Conservation (phyloP, 805 yeast species). For the Kuraishia capsulata region DNA sequence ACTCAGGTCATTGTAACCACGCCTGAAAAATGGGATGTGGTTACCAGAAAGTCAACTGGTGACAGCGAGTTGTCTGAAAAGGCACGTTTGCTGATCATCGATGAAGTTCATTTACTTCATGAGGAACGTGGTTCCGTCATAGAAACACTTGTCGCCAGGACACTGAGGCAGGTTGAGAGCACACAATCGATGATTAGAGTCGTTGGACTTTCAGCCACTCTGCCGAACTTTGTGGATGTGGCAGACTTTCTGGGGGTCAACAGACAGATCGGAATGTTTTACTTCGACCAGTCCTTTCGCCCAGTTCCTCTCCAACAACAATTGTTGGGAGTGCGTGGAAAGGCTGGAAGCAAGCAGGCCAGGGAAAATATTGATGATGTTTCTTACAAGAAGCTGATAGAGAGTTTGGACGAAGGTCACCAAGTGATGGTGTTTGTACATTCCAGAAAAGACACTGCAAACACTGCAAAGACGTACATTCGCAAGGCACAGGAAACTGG, state of each 20-base stretch:
- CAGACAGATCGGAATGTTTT: constrained; percentile 85
- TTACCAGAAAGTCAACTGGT: constrained; percentile 85
- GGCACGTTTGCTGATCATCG: constrained; percentile 80
- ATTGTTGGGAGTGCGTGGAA: constrained; percentile 78
- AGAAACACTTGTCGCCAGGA: constrained; percentile 90
- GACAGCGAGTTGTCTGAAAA: constrained; percentile 79
- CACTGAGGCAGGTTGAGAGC: constrained; percentile 89
- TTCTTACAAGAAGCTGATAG: constrained; percentile 58
- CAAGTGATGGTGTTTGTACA: constrained; percentile 98
- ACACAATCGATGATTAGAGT: constrained; percentile 90
- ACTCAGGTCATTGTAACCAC: constrained; percentile 91
- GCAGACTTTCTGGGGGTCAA: constrained; percentile 93
- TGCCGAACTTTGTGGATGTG: constrained; percentile 87
- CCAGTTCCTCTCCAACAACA: constrained; percentile 92
- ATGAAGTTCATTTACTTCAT: constrained; percentile 92
- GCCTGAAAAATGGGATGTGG: constrained; percentile 96
- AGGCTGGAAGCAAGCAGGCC: constrained; percentile 66
- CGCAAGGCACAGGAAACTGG: constrained; percentile 54
- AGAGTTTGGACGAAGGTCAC: constrained; percentile 57
- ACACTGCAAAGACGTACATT: constrained; percentile 70
- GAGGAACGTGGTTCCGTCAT: constrained; percentile 98
- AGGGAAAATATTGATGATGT: constrained; percentile 68
- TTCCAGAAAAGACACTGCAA: constrained; percentile 86
- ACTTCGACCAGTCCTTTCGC: constrained; percentile 85
- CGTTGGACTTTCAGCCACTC: constrained; percentile 89